Evolutionary conservation across 2,329 filamentous ascomycete genomes (phyloP).

Genomic region (Aspergillaceae sp.): DNA sequence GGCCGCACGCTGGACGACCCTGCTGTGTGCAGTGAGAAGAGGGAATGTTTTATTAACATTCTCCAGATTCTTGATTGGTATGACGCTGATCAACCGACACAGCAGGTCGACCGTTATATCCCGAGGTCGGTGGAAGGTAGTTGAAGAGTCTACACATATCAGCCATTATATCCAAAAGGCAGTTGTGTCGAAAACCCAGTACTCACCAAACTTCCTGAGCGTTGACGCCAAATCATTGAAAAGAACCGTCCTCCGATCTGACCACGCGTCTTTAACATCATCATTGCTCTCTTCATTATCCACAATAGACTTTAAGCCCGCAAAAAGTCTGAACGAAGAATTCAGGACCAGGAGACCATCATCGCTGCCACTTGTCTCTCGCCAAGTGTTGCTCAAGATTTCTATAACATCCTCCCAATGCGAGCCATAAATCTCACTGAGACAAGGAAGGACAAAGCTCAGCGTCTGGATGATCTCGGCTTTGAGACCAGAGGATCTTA

Average conservation of each 20-base stretch:
- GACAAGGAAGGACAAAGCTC: conserved; percentile 56
- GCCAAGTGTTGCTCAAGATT: conserved; percentile 53
- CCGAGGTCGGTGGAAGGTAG: conserved; percentile 55
- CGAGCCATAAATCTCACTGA: conserved; percentile 75
- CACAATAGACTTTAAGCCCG: conserved; percentile 51
- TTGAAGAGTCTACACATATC: conserved; percentile 34
- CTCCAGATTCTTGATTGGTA: conserved; percentile 54
- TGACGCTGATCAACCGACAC: conserved; percentile 56
- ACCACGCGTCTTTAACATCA: conserved; percentile 68
- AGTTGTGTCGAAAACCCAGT: conserved; percentile 1
- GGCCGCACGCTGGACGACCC: conserved; percentile 67
- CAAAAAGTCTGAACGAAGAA: conserved; percentile 63
- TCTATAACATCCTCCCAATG: conserved; percentile 67
- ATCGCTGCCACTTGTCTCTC: conserved; percentile 39
- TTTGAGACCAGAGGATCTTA: conserved; percentile 36
- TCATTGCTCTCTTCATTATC: conserved; percentile 63
- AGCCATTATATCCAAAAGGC: conserved; percentile 3
- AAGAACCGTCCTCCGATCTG: conserved; percentile 49
- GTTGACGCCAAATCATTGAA: conserved; percentile 47
- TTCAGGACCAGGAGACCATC: conserved; percentile 56
- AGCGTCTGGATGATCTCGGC: conserved; percentile 39
- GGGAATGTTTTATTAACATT: conserved; percentile 64
- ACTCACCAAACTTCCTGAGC: conserved; percentile 33
- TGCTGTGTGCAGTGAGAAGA: conserved; percentile 66
- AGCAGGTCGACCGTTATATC: conserved; percentile 69